A percentile compares a stretch with the other conserved stretches of the same genome.
These are phyloP conservation scores for Vitis riparia DNA, from an alignment of 164 flowering plant genomes.

Conservation along the genomic window DNA sequence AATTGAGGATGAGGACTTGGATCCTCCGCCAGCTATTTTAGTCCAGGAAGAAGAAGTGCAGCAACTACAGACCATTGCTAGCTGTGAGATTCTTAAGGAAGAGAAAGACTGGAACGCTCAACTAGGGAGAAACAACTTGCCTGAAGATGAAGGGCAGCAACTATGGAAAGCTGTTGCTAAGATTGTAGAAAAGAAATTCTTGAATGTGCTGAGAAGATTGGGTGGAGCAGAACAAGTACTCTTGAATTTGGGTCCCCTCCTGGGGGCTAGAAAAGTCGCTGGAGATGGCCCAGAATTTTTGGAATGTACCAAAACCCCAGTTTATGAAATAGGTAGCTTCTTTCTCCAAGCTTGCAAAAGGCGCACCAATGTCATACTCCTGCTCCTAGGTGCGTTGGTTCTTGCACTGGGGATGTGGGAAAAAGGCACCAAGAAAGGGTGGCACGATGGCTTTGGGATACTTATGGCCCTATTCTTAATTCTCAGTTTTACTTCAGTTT, in stretches of 20 bases:
- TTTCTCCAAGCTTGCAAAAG: conserved; percentile 3
- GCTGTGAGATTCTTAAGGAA: neutral
- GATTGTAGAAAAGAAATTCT: conserved; percentile 12
- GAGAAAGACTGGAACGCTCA: neutral
- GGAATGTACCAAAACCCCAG: neutral
- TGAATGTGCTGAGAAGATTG: neutral
- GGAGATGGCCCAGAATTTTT: neutral
- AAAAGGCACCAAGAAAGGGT: conserved; percentile 19
- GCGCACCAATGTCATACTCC: conserved; percentile 7
- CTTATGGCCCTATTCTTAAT: conserved; percentile 9
- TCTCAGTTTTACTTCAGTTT: conserved; percentile 5
- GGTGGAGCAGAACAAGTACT: conserved; percentile 3
- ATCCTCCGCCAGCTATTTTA: no score
- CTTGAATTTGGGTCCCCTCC: neutral
- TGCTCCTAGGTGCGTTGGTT: conserved; percentile 10
- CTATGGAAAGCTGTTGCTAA: neutral
- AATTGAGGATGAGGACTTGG: no score
- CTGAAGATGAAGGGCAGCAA: neutral
- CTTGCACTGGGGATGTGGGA: conserved; percentile 14
- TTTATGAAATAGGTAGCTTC: conserved; percentile 1
- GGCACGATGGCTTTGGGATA: conserved; percentile 20
- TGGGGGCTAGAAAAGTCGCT: neutral
- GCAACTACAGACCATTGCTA: no score
- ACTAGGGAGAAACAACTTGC: neutral
- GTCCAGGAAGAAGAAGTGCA: no score